Evolutionary conservation across 2,329 filamentous ascomycete genomes (phyloP), one percentile per base, ranked within the genome.

Genomic region (Fusarium chlamydosporum): DNA sequence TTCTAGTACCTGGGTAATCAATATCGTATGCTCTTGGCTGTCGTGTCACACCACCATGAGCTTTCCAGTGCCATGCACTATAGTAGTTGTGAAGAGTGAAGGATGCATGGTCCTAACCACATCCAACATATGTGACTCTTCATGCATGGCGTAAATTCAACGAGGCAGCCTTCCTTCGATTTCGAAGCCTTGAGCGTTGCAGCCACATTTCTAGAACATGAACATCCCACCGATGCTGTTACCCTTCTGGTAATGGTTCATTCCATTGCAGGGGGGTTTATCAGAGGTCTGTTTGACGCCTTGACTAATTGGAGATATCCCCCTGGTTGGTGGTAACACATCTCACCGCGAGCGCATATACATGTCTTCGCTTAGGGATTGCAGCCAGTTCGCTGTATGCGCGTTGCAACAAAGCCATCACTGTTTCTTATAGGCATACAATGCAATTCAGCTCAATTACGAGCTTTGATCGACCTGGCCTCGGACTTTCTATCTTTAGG

Each of bases 161-260:
- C 61, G 52, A 56, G 38, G 66, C 46, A 56, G 55, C 61, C 66
- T 40, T 43, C 35, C 45, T 27, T 61, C n/a, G 27, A 46, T 56
- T 50, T 68, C 42, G 47, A 53, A 62, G 65, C 52, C 61, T 66
- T 47, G 41, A 46, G 42, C 56, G 43, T 52, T 38, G 45, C 56
- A 59, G 63, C 68, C 69, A 73, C 66, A 43, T 61, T 73, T 70
- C 60, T 63, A 70, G 58, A 72, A 62, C 53, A 51, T 60, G 59
- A 45, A 35, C 51, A 31, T 66, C 34, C n/a, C 51, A 42, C 41
- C 40, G 47, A 42, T 47, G 31, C 31, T 59, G 33, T 40, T 50
- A 41, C 41, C 33, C 34, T 68, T 43, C 51, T 61, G 31, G 58
- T 31, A 41, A 42, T 33, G 56, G 51, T 42, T 50, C 31, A 29